phyloP scores from a whole-genome alignment of 2,329 filamentous ascomycete species.

The Ceratocystis alfenasii region DNA sequence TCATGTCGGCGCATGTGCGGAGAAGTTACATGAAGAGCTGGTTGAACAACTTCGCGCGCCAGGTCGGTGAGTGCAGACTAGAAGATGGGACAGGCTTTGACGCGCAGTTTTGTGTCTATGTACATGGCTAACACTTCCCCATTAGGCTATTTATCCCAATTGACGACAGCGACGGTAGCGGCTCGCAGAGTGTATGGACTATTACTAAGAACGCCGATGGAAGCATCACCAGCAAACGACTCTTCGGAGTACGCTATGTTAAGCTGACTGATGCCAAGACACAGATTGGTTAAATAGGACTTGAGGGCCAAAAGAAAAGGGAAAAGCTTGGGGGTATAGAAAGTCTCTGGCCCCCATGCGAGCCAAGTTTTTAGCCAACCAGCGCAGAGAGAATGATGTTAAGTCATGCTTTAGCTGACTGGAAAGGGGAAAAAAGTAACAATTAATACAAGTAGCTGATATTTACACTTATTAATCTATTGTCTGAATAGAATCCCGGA shows the following conservation, averaged over 20 bases:
- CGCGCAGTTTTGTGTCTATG: not conserved
- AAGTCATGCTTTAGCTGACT: not conserved
- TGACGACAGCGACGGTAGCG: constrained; percentile 38
- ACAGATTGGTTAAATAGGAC: not conserved
- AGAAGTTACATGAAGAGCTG: constrained; percentile 56
- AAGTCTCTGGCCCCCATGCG: too few species aligned
- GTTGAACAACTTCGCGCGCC: constrained; percentile 67
- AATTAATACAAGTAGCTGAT: not conserved
- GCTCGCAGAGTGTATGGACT: constrained; percentile 56
- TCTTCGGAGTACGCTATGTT: constrained; percentile 66
- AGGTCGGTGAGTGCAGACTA: constrained; percentile 41
- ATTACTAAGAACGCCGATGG: constrained; percentile 61
- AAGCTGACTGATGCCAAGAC: constrained; percentile 59
- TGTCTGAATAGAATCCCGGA: not conserved
- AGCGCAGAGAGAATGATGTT: not conserved
- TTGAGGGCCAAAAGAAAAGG: not conserved
- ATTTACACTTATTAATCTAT: not conserved
- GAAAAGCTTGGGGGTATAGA: not conserved
- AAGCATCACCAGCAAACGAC: constrained; percentile 39
- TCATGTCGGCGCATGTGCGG: constrained; percentile 82
- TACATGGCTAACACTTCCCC: not conserved
- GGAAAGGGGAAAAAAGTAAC: not conserved
- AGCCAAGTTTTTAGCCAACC: not conserved
- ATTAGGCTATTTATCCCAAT: constrained; percentile 64
- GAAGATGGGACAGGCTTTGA: constrained; percentile 21